Evolutionary conservation across 805 yeast species (phyloP).

Genomic region (Jamesozyma hellenica): DNA sequence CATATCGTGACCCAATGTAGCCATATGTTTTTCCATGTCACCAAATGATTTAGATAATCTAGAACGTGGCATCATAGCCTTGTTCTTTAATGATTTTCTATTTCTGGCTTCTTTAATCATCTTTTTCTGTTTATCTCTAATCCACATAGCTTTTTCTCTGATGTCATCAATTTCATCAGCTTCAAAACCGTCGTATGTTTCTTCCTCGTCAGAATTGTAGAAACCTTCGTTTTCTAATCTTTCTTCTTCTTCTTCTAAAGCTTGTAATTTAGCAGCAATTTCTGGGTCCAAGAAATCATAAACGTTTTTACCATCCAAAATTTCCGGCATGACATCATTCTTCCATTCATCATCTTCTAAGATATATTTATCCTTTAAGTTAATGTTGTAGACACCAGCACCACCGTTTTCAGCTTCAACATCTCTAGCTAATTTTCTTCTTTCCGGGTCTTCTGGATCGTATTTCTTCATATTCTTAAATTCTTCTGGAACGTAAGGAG

Average conservation of each 20-base stretch:
- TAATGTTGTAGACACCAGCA: slow-evolving; percentile 94
- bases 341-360: slow-evolving; percentile 97
- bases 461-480: slow-evolving; percentile 52
- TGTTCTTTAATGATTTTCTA: slow-evolving; percentile 79
- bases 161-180: slow-evolving; percentile 61
- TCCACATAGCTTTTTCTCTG: slow-evolving; percentile 85
- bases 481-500: slow-evolving; percentile 74
- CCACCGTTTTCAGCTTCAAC: slow-evolving; percentile 94
- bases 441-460: slow-evolving; percentile 70
- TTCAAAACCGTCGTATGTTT: slow-evolving; percentile 60
- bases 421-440: slow-evolving; percentile 75
- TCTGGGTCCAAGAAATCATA: slow-evolving; percentile 97
- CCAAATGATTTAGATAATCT: slow-evolving; percentile 63
- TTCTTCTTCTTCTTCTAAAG: slow-evolving; percentile 95
- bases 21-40: slow-evolving; percentile 84
- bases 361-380: slow-evolving; percentile 83
- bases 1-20: slow-evolving; percentile 82
- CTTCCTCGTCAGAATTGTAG: slow-evolving; percentile 77
- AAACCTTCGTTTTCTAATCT: slow-evolving; percentile 88
- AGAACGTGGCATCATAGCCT: slow-evolving; percentile 83
- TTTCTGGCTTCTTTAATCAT: slow-evolving; percentile 84
- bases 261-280: slow-evolving; percentile 84
- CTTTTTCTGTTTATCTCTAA: slow-evolving; percentile 86
- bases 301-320: slow-evolving; percentile 90
- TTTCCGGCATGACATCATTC: slow-evolving; percentile 93